Percentiles rank a stretch among this genome's conserved stretches.
These are phyloP conservation scores for Verticillium longisporum DNA, from an alignment of 2,329 filamentous ascomycete species.

Conservation along the genomic window DNA sequence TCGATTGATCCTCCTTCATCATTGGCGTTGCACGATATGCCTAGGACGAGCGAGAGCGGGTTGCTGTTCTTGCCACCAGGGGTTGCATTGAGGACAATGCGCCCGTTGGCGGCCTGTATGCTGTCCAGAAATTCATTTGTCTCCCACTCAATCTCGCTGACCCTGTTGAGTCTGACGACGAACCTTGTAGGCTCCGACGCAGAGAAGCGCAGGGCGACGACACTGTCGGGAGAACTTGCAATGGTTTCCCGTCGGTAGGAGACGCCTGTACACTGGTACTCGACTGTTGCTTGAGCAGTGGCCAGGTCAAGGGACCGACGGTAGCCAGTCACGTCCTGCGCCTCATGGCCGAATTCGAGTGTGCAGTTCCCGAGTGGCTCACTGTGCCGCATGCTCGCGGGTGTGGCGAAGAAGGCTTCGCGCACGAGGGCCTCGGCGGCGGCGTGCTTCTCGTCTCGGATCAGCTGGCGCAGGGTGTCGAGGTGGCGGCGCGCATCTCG, in stretches of 20 bases:
- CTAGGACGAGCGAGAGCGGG: conserved; percentile 22
- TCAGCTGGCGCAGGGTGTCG: conserved; percentile 24
- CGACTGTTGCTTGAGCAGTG: conserved; percentile 5
- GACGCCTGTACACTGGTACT: conserved; percentile 8
- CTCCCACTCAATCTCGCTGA: conserved; percentile 34
- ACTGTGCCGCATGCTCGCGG: conserved; percentile 38
- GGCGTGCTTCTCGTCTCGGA: conserved; percentile 22
- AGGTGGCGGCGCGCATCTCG: conserved; percentile 24
- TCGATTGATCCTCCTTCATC: conserved; percentile 18
- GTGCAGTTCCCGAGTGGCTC: conserved; percentile 30
- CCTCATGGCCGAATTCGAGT: conserved; percentile 29
- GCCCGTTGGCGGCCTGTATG: conserved; percentile 16
- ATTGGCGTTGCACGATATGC: conserved; percentile 14
- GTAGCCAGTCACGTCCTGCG: conserved; percentile 9
- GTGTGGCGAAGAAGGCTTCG: conserved; percentile 34
- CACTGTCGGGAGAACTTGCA: conserved; percentile 13
- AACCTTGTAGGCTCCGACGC: conserved; percentile 12
- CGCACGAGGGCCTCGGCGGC: conserved; percentile 12
- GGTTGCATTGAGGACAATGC: conserved; percentile 27
- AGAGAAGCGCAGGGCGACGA: conserved; percentile 9
- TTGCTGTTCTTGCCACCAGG: conserved; percentile 27
- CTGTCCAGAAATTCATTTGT: conserved; percentile 35
- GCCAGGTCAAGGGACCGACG: conserved; percentile 10
- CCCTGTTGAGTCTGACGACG: conserved; percentile 24
- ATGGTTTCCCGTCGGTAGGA: conserved; percentile 13